Evolutionary conservation across 176 grass and related monocot species (phyloP).

Genomic region (Phoenix dactylifera): DNA sequence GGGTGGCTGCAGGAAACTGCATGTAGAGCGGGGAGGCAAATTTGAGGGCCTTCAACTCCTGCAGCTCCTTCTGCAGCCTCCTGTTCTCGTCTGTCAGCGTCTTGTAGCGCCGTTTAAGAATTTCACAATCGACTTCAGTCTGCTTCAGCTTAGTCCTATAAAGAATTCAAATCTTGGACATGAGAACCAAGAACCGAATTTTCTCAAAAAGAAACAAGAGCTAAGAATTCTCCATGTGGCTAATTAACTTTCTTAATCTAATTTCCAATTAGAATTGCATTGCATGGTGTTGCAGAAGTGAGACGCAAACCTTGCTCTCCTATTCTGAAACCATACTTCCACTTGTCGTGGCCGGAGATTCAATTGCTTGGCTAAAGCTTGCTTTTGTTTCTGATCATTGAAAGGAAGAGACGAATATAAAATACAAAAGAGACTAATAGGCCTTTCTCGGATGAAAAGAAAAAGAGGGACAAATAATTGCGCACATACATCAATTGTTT

Average conservation of each 20-base stretch:
- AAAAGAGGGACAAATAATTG: neutral
- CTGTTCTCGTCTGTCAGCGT: constrained; percentile 88
- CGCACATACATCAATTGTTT: neutral
- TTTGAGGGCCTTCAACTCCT: constrained; percentile 35
- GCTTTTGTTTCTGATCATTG: constrained; percentile 85
- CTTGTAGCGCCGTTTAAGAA: constrained; percentile 82
- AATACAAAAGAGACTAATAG: neutral
- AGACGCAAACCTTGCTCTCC: constrained; percentile 65
- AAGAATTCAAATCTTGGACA: too few species aligned
- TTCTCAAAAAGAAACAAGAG: too few species aligned
- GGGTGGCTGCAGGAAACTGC: constrained; percentile 59
- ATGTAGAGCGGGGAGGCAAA: constrained; percentile 43
- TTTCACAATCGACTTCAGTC: constrained; percentile 86
- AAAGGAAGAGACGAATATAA: constrained; percentile 13
- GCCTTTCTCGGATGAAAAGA: neutral
- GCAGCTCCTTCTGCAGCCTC: constrained; percentile 68
- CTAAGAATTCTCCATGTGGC: too few species aligned
- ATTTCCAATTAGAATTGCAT: too few species aligned
- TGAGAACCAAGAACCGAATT: too few species aligned
- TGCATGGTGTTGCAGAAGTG: too few species aligned
- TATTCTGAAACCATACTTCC: constrained; percentile 99
- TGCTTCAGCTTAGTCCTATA: constrained; percentile 98
- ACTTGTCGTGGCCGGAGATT: constrained; percentile 92
- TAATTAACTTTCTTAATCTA: too few species aligned
- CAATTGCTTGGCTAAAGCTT: constrained; percentile 79